Evolutionary conservation across 2,329 filamentous ascomycete genomes (phyloP).

Genomic region (Metarhizium album): DNA sequence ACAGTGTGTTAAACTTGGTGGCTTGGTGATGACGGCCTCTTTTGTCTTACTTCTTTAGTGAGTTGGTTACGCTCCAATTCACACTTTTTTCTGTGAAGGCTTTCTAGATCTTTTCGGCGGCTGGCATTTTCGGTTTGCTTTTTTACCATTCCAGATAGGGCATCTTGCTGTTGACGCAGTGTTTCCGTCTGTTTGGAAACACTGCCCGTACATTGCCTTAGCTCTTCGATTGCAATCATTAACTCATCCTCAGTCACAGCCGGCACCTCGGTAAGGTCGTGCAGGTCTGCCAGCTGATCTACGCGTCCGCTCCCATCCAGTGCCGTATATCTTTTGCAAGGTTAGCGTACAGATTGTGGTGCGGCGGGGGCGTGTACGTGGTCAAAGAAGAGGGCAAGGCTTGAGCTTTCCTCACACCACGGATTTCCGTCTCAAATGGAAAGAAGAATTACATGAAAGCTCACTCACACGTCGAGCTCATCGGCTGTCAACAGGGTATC

Average conservation of each 20-base stretch:
- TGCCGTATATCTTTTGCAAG: constrained; percentile 33
- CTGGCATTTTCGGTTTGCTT: constrained; percentile 21
- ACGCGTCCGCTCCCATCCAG: constrained; percentile 38
- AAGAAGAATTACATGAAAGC: constrained; percentile 1
- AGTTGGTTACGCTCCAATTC: constrained; percentile 31
- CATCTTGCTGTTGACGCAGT: constrained; percentile 50
- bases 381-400: too few species aligned
- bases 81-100: constrained; percentile 16
- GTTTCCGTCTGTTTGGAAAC: constrained; percentile 54
- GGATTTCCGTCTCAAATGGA: constrained; percentile 1
- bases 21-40: not conserved
- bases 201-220: constrained; percentile 52
- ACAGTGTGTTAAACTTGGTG: not conserved
- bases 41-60: constrained; percentile 28
- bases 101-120: constrained; percentile 20
- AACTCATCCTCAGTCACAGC: constrained; percentile 50
- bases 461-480: constrained; percentile 40
- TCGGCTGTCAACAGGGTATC: constrained; percentile 44
- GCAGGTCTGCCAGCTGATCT: constrained; percentile 31
- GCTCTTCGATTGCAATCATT: constrained; percentile 47
- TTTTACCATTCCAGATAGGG: constrained; percentile 40
- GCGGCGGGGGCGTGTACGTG: too few species aligned
- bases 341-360: constrained; percentile 6
- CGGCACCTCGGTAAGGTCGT: constrained; percentile 36
- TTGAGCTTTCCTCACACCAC: too few species aligned